These are phyloP conservation scores for Pelargonium australe DNA, from an alignment of 441 rosid genomes.

Conservation along the genomic window DNA sequence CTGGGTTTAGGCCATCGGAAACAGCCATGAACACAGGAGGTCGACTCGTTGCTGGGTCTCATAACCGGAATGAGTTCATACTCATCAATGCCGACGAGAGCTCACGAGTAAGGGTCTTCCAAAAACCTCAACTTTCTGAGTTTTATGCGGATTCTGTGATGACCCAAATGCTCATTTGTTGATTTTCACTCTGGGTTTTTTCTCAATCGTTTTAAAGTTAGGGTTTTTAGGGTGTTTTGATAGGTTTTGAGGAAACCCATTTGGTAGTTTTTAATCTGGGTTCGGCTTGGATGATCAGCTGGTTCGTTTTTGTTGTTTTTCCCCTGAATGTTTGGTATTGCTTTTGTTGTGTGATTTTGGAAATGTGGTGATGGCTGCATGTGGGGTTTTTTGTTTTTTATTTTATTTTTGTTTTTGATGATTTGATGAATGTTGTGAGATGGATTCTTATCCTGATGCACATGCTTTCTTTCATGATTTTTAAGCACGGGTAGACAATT, in stretches of 20 bases:
- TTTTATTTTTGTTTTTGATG: background rate
- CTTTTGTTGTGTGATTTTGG: background rate
- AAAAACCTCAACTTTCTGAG: no score
- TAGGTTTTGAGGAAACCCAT: background rate
- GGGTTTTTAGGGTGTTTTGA: no score
- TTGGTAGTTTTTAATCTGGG: background rate
- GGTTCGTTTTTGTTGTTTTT: no score
- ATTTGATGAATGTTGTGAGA: background rate
- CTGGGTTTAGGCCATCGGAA: no score
- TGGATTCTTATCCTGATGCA: background rate
- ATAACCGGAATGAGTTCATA: conserved; percentile 85
- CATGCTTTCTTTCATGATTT: background rate
- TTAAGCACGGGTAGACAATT: background rate
- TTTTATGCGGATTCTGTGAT: no score
- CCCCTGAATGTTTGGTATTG: background rate
- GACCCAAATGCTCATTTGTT: no score
- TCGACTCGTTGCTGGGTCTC: conserved; percentile 92
- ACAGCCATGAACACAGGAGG: conserved; percentile 64
- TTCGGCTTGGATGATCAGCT: no score
- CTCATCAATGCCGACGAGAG: conserved; percentile 43
- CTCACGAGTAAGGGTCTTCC: no score
- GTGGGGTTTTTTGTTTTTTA: background rate
- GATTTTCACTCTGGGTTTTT: no score
- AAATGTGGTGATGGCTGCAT: conserved; percentile 7
- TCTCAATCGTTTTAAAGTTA: no score